Base-by-base conservation (phyloP, 306 rosid species). In the Senna tora region DNA sequence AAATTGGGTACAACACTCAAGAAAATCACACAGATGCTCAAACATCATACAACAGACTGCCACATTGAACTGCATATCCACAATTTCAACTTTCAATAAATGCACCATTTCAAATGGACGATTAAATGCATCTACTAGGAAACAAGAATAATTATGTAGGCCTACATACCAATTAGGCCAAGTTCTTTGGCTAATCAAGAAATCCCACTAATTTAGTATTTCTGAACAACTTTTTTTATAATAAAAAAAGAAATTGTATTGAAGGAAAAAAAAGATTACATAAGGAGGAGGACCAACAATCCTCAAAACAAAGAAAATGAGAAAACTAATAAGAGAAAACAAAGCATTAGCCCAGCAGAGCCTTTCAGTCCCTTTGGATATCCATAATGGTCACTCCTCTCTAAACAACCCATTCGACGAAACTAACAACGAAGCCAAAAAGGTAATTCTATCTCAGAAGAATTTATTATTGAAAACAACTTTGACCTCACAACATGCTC, bases 11-110 rank as follows among this genome's bases (percentile, higher is more conserved):
- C 22, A 51, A 19, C 28, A 7, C 13, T 51, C 6, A 45, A 15
- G 20, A 30, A 59, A 46, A 45, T 20, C 15, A 45, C 30, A 58
- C n/a, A 59, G 49, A 72, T 58, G 57, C 57, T 53, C 60, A 22
- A 54, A 54, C 6, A 54, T 21, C 30, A 54, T 5, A 21, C 7
- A 22, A 9, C 30, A 54, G 60, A 54, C 34, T 21, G 32, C 5
- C 34, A 54, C 33, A 54, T 54, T 54, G 60, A 20, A 53, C 59
- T 20, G 8, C 59, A 52, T 1, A 53, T 21, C 5, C 59, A 21
- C 13, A 52, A 14, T 51, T 51, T 51, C 28, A 19, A 51, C 30
- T 20, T 10, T 22, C 17, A 11, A 53, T 30, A 20, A 53, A 10
- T 21, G 13, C 32, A 3, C 21, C 12, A 4, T 32, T 72, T 33